A percentile compares a stretch with the other conserved stretches of the same genome.
These are phyloP conservation scores for Xylaria polymorpha DNA, from an alignment of 2,329 filamentous ascomycete genomes.

Conservation along the genomic window DNA sequence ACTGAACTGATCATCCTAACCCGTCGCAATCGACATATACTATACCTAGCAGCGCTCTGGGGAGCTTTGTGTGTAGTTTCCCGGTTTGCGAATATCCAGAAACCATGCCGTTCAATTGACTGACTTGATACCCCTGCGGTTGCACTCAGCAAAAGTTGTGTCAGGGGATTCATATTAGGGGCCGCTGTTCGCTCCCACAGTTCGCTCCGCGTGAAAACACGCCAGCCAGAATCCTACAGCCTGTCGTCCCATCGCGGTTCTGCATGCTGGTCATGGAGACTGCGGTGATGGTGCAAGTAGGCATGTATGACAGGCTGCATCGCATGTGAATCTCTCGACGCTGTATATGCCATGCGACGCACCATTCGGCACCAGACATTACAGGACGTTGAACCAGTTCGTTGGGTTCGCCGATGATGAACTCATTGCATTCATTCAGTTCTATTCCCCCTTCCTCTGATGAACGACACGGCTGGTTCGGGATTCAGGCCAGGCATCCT, in stretches of 20 bases:
- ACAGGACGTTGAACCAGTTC: constrained; percentile 21
- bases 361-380: constrained; percentile 25
- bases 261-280: not conserved
- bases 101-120: not conserved
- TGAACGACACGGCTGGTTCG: not conserved
- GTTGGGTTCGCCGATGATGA: constrained; percentile 12
- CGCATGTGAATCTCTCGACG: constrained; percentile 21
- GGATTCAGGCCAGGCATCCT: not conserved
- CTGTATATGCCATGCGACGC: constrained; percentile 13
- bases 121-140: not conserved
- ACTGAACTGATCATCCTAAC: constrained; percentile 21
- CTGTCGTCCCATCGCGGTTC: constrained; percentile 2
- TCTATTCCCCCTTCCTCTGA: not conserved
- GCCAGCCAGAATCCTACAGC: constrained; percentile 17
- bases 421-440: not conserved
- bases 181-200: not conserved
- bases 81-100: not conserved
- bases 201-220: constrained; percentile 17
- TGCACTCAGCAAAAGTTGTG: not conserved
- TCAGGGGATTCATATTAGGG: not conserved
- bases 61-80: not conserved
- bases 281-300: constrained; percentile 1
- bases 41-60: not conserved
- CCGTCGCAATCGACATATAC: constrained; percentile 4
- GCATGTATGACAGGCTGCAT: constrained; percentile 24